Percentiles rank a stretch among this genome's conserved stretches.
Conservation (phyloP, 1,284 basidiomycete genomes). For the Fomitopsis palustris region DNA sequence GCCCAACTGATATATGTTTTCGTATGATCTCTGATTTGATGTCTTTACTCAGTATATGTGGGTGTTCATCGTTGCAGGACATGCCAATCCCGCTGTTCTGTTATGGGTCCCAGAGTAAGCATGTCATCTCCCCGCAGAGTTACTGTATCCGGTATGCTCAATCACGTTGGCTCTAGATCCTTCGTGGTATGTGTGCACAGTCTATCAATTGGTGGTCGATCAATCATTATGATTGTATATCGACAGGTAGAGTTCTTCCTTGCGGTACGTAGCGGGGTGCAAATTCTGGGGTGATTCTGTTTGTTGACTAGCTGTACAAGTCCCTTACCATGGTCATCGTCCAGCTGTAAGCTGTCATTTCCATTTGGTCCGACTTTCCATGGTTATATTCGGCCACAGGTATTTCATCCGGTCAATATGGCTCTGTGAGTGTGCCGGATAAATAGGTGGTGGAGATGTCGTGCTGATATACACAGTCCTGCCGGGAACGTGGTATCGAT, state of each 20-base stretch:
- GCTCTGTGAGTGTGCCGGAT: neutral
- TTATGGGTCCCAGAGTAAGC: neutral
- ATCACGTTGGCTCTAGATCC: neutral
- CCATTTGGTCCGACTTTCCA: too few relatives aligned
- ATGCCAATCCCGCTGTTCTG: neutral
- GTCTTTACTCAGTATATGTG: neutral
- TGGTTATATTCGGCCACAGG: too few relatives aligned
- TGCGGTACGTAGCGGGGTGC: neutral
- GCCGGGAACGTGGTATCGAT: neutral
- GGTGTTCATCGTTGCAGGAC: neutral
- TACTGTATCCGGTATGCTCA: neutral
- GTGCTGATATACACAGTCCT: neutral
- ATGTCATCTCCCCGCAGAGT: neutral
- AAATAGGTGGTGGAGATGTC: neutral
- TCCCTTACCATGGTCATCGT: neutral
- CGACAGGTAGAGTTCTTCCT: neutral
- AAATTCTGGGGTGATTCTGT: neutral
- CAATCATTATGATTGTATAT: neutral
- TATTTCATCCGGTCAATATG: neutral
- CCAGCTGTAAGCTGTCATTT: neutral
- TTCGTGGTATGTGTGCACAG: neutral
- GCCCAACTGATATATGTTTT: neutral
- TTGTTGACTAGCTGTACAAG: neutral
- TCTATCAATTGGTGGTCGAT: too few relatives aligned
- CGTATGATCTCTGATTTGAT: neutral